phyloP scores from a whole-genome alignment of 805 yeast species.

The Hagleromyces aurorensis region DNA sequence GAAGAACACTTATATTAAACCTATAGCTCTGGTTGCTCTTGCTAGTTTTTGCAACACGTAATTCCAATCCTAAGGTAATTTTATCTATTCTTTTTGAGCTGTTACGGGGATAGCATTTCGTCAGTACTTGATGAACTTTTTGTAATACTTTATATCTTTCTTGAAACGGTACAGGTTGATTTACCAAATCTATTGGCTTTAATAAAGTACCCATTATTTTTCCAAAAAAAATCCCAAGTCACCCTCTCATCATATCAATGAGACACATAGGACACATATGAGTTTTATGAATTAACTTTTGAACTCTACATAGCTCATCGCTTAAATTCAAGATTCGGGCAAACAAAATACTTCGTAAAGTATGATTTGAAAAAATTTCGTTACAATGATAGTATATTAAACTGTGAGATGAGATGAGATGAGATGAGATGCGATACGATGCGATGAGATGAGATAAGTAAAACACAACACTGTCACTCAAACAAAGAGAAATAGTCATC shows the following conservation, averaged over 20 bases:
- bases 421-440: constrained; percentile 1
- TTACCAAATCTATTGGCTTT: constrained; percentile 25
- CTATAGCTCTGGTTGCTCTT: constrained; percentile 25
- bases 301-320: background rate
- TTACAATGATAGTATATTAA: constrained; percentile 8
- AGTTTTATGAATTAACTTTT: no score
- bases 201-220: constrained; percentile 5
- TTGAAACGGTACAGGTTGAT: constrained; percentile 27
- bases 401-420: constrained; percentile 13
- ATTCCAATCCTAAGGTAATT: constrained; percentile 23
- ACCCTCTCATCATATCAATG: no score
- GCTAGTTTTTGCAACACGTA: constrained; percentile 22
- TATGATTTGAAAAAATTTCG: no score
- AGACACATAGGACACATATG: no score
- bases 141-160: constrained; percentile 27
- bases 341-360: background rate
- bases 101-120: constrained; percentile 13
- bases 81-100: constrained; percentile 8
- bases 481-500: no score
- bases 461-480: no score
- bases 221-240: background rate
- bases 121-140: constrained; percentile 19
- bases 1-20: constrained; percentile 26
- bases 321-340: background rate
- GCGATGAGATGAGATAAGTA: no score